Conservation (phyloP, 2,329 filamentous ascomycete genomes). For the Pestalotiopsis sp. region DNA sequence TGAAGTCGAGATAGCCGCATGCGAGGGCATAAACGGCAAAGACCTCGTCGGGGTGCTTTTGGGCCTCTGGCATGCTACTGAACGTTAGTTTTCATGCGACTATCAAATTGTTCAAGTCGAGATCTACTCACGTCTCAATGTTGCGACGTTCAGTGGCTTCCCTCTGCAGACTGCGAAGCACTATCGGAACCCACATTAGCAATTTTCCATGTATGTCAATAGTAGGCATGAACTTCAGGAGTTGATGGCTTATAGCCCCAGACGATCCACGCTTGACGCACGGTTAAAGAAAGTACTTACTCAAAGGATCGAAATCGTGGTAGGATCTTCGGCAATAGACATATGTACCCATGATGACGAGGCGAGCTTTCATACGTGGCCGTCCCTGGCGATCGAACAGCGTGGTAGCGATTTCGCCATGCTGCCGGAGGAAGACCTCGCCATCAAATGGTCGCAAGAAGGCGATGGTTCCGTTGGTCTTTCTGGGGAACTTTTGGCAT, state of each 20-base stretch:
- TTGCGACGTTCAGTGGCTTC: slow-evolving; percentile 30
- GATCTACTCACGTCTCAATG: slow-evolving; percentile 20
- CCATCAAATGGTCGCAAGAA: slow-evolving; percentile 47
- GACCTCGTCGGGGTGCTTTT: slow-evolving; percentile 19
- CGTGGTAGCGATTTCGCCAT: slow-evolving; percentile 20
- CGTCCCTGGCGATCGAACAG: slow-evolving; percentile 6
- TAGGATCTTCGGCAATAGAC: slow-evolving; percentile 40
- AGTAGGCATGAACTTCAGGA: too few species aligned
- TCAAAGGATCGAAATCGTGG: slow-evolving; percentile 35
- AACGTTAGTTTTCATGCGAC: background rate
- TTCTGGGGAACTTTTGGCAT: slow-evolving; percentile 44
- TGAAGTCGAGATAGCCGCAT: slow-evolving; percentile 54
- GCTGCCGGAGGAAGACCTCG: slow-evolving; percentile 40
- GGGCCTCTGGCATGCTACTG: background rate
- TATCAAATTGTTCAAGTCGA: background rate
- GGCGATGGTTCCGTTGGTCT: slow-evolving; percentile 39
- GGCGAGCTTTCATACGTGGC: slow-evolving; percentile 22
- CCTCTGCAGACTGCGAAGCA: slow-evolving; percentile 38
- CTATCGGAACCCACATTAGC: background rate
- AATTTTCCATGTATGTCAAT: background rate
- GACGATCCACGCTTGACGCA: background rate
- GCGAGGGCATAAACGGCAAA: slow-evolving; percentile 32
- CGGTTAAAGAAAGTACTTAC: background rate
- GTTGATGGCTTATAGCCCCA: too few species aligned
- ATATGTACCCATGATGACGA: slow-evolving; percentile 29